Percentiles rank a stretch among this genome's conserved stretches.
phyloP scores from a whole-genome alignment of 139 green algal genomes.

The Coccomyxa sp. region DNA sequence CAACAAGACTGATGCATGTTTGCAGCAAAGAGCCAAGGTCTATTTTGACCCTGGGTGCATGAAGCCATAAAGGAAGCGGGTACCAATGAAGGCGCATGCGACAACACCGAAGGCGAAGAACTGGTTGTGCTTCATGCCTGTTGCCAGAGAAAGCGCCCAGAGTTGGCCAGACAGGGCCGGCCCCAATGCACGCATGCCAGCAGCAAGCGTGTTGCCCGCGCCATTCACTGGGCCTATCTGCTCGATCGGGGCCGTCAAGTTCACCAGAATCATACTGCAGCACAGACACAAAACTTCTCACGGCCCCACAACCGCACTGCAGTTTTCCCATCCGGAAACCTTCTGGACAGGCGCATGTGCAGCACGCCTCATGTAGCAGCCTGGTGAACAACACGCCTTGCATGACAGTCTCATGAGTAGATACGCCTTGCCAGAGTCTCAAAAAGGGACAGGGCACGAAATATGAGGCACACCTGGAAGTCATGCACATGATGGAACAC shows the following conservation, averaged over 20 bases:
- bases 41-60: not conserved
- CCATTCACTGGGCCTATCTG: not conserved
- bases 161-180: not conserved
- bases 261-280: not conserved
- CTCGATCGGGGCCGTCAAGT: not conserved
- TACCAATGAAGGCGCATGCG: not conserved
- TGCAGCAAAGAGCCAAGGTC: too few species aligned
- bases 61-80: not conserved
- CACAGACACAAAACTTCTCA: not conserved
- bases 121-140: not conserved
- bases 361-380: too few species aligned
- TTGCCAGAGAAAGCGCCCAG: not conserved
- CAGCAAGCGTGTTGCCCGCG: not conserved
- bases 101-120: not conserved
- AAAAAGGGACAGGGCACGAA: not conserved
- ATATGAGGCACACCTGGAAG: not conserved
- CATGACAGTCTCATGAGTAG: not conserved
- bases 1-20: too few species aligned
- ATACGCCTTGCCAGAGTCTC: not conserved
- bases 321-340: not conserved
- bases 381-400: not conserved
- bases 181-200: not conserved
- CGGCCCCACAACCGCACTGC: too few species aligned
- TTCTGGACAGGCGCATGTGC: not conserved
- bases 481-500: not conserved